A percentile compares a stretch with the other conserved stretches of the same genome.
Conservation (phyloP, 306 rosid genomes). For the Cucurbita ficifolia region DNA sequence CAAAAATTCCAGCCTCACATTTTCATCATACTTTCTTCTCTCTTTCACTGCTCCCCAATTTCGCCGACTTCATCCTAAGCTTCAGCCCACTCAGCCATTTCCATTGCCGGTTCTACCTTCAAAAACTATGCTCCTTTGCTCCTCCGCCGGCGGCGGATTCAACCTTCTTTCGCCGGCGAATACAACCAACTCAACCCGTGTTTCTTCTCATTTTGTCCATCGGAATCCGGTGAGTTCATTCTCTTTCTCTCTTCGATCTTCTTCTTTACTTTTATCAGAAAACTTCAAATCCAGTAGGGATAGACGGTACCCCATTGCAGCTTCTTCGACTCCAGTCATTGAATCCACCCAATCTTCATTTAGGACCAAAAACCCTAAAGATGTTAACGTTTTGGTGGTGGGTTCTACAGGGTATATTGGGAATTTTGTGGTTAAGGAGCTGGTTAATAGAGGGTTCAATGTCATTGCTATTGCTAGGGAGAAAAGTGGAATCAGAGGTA, state of each 20-base stretch:
- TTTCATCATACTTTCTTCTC: neutral
- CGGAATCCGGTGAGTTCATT: slow-evolving; percentile 35
- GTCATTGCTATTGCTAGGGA: slow-evolving; percentile 74
- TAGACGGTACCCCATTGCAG: slow-evolving; percentile 31
- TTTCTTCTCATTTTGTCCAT: slow-evolving; percentile 40
- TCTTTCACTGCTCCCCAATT: neutral
- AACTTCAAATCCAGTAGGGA: slow-evolving; percentile 20
- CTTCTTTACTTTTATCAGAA: slow-evolving; percentile 11
- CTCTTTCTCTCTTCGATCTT: slow-evolving; percentile 18
- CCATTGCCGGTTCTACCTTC: neutral
- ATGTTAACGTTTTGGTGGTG: slow-evolving; percentile 56
- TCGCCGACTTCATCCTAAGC: neutral
- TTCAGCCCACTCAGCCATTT: neutral
- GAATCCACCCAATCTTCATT: slow-evolving; percentile 29
- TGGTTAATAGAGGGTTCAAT: slow-evolving; percentile 65
- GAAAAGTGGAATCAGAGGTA: slow-evolving; percentile 70
- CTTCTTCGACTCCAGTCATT: slow-evolving; percentile 25
- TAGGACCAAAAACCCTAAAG: slow-evolving; percentile 58
- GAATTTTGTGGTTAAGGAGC: slow-evolving; percentile 69
- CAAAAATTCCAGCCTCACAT: slow-evolving; percentile 16
- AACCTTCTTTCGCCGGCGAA: slow-evolving; percentile 37
- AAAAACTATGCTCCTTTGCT: slow-evolving; percentile 47
- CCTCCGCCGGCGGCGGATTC: slow-evolving; percentile 29
- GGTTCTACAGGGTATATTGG: slow-evolving; percentile 98
- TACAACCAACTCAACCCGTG: slow-evolving; percentile 19